Evolutionary conservation across 2,329 filamentous ascomycete genomes (phyloP), one percentile per base, ranked within the genome.

Genomic region (Alternaria sp.): DNA sequence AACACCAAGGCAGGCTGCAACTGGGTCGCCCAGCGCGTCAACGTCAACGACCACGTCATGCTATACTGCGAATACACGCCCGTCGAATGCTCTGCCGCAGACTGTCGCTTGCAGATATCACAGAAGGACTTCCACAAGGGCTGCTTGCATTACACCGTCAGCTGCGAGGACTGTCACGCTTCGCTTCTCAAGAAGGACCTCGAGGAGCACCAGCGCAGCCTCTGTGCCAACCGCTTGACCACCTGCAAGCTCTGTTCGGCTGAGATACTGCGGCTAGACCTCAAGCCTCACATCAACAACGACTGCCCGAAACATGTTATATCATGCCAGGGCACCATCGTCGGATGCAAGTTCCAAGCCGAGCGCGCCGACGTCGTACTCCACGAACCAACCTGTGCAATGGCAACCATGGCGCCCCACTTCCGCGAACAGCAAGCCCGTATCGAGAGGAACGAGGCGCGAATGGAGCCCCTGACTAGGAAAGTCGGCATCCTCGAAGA

Each of bases 1-100:
- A 86, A 86, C 63, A 76, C 73, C n/a, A 76, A 77, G 21, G 81
- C 84, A 11, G 88, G 88, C 6, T 90, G 88, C 77, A 72, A 77
- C 44, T 83, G 85, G 68, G 76, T 84, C 26, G 75, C 87, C 51
- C 84, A 87, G 57, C 82, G 88, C 51, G 85, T 84, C 45, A 85
- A 87, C 69, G 81, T 89, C 52, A 83, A 87, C 74, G 83, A 86
- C 62, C 88, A 90, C 72, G 83, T 89, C 54, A 83, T 86, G 72
- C 85, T 86, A 66, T 88, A 90, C 70, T 90, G 88, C 72, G 83
- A 83, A 11, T 86, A 86, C 69, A 82, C 83, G 54, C 76, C 83
- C 40, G 78, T 90, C 21, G 81, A 84, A 61, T 90, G 88, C 63
- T 81, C 85, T 2, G 80, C 80, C 19, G 69, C 77, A 30, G 77